Conservation (phyloP, 1,284 basidiomycete species). For the Phaffia rhodozyma region DNA sequence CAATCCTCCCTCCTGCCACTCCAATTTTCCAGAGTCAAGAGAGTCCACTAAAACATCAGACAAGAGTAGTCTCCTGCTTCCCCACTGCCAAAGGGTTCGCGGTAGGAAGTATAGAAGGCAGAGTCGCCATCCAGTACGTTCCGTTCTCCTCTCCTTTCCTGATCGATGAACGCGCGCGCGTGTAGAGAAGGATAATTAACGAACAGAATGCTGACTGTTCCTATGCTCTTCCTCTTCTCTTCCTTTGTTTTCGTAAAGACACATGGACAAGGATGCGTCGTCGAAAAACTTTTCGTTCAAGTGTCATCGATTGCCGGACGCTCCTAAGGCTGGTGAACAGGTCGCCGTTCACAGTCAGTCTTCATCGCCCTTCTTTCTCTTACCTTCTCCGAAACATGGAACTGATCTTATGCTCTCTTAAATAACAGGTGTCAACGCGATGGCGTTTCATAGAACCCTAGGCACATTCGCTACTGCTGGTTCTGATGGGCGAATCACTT, state of each 20-base stretch:
- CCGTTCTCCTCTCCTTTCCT: constrained; percentile 28
- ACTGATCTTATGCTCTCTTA: constrained; percentile 46
- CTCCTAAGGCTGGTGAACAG: constrained; percentile 15
- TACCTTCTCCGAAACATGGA: constrained; percentile 52
- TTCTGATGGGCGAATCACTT: constrained; percentile 13
- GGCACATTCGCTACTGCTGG: constrained; percentile 77
- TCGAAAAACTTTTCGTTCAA: constrained; percentile 82
- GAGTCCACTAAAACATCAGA: constrained; percentile 88
- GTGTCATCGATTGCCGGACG: constrained; percentile 59
- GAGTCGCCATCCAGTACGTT: constrained; percentile 74
- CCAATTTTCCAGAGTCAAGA: constrained; percentile 47
- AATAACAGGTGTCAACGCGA: constrained; percentile 64
- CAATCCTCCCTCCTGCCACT: no score
- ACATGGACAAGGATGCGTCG: constrained; percentile 26
- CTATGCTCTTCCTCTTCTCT: constrained; percentile 8
- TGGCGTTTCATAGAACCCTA: constrained; percentile 80
- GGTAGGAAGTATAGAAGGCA: constrained; percentile 89
- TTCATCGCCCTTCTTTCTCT: constrained; percentile 39
- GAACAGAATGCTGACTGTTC: constrained; percentile 30
- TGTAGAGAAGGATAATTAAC: no score
- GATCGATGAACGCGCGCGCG: no score
- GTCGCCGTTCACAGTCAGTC: constrained; percentile 15
- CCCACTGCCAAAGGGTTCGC: constrained; percentile 70
- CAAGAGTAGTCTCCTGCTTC: constrained; percentile 76
- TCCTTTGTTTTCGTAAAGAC: constrained; percentile 22